Evolutionary conservation across 148 eudicot genomes (phyloP).

Genomic region (Vaccinium darrowii): DNA sequence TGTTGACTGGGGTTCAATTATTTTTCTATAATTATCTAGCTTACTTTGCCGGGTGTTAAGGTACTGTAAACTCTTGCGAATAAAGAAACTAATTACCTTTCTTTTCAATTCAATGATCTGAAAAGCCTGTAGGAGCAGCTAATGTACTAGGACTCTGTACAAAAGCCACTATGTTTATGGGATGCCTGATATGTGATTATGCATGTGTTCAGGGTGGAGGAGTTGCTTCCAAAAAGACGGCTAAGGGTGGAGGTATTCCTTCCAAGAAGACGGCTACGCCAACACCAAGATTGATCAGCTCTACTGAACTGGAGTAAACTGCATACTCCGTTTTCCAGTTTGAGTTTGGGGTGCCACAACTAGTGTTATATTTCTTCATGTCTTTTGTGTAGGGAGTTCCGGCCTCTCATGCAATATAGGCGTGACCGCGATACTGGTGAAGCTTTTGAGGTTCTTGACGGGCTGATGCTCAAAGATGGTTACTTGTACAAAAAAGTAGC

Average conservation of each 20-base stretch:
- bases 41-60: background rate
- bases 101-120: background rate
- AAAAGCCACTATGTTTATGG: background rate
- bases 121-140: background rate
- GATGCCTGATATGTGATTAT: slow-evolving; percentile 1
- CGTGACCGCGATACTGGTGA: slow-evolving; percentile 88
- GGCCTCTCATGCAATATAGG: slow-evolving; percentile 77
- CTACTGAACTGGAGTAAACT: slow-evolving; percentile 83
- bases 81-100: background rate
- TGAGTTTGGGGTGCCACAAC: slow-evolving; percentile 9
- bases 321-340: background rate
- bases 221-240: slow-evolving; percentile 49
- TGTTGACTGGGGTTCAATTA: background rate
- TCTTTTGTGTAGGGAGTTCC: slow-evolving; percentile 64
- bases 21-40: background rate
- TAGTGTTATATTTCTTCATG: slow-evolving; percentile 17
- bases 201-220: slow-evolving; percentile 70
- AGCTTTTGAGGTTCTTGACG: slow-evolving; percentile 76
- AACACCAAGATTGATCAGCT: slow-evolving; percentile 73
- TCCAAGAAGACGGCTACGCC: slow-evolving; percentile 58
- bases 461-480: slow-evolving; percentile 87
- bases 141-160: background rate
- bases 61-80: background rate
- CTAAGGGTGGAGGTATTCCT: slow-evolving; percentile 77
- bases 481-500: slow-evolving; percentile 77